Conservation (phyloP, 345 rosid genomes). For the Moricandia moricandioides region DNA sequence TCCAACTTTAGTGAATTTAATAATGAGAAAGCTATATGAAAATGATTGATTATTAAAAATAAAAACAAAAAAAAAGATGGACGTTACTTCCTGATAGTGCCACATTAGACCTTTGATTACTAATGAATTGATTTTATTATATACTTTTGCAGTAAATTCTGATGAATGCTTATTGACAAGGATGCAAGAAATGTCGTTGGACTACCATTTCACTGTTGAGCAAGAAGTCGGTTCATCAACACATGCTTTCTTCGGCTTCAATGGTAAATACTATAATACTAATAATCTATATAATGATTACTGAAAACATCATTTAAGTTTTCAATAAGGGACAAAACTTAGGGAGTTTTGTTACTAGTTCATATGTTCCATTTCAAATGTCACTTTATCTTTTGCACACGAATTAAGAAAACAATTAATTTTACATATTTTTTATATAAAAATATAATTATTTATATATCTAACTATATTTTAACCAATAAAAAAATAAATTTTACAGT, state of each 20-base stretch:
- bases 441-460: too few species aligned
- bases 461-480: too few species aligned
- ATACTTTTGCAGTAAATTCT: constrained; percentile 67
- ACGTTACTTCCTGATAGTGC: constrained; percentile 24
- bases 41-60: constrained; percentile 24
- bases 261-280: constrained; percentile 49
- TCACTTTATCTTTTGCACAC: too few species aligned
- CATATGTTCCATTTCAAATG: too few species aligned
- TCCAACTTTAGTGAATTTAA: constrained; percentile 17
- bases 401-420: too few species aligned
- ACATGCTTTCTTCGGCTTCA: constrained; percentile 98
- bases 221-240: constrained; percentile 99
- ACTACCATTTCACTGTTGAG: constrained; percentile 96
- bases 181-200: constrained; percentile 99
- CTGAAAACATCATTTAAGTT: not conserved
- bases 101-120: not conserved
- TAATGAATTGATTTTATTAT: not conserved
- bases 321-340: not conserved
- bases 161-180: constrained; percentile 93
- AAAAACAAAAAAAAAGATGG: constrained; percentile 30
- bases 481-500: too few species aligned
- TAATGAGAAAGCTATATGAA: constrained; percentile 22
- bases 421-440: too few species aligned
- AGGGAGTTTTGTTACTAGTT: too few species aligned
- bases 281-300: not conserved